A percentile compares a stretch with the other conserved stretches of the same genome.
Conservation (phyloP, 2,329 filamentous ascomycete genomes). For the Mycocentrospora acerina region DNA sequence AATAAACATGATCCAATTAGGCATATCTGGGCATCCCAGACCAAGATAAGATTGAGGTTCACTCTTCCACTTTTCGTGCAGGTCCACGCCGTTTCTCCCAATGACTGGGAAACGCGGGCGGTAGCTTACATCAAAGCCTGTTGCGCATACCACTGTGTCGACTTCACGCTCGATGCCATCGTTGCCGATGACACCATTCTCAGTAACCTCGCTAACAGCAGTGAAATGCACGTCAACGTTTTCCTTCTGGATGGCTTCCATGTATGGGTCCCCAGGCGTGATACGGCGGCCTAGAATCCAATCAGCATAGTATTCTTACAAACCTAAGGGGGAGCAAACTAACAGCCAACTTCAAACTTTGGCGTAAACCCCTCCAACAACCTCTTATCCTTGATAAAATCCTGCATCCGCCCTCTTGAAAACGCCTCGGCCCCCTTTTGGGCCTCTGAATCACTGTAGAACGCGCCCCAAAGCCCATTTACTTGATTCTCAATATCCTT, state of each 20-base stretch:
- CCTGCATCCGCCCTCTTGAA: slow-evolving; percentile 49
- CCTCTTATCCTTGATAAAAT: slow-evolving; percentile 54
- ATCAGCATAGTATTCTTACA: not conserved
- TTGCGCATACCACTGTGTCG: slow-evolving; percentile 50
- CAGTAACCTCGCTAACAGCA: slow-evolving; percentile 47
- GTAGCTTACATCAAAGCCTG: slow-evolving; percentile 50
- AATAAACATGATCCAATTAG: slow-evolving; percentile 47
- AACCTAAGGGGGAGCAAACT: slow-evolving; percentile 1
- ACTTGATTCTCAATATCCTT: slow-evolving; percentile 51
- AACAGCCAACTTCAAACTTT: slow-evolving; percentile 49
- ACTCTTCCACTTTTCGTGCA: slow-evolving; percentile 45
- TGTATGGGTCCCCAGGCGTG: slow-evolving; percentile 54
- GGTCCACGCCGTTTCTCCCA: slow-evolving; percentile 43
- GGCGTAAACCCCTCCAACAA: slow-evolving; percentile 52
- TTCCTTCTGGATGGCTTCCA: slow-evolving; percentile 52
- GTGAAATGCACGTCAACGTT: slow-evolving; percentile 56
- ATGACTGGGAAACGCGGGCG: slow-evolving; percentile 47
- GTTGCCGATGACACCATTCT: slow-evolving; percentile 48
- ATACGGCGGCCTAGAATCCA: slow-evolving; percentile 39
- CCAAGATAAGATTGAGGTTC: slow-evolving; percentile 46
- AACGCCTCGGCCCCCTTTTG: slow-evolving; percentile 44
- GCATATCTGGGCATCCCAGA: slow-evolving; percentile 46
- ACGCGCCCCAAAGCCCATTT: slow-evolving; percentile 51
- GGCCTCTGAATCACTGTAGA: slow-evolving; percentile 46
- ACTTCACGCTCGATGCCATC: slow-evolving; percentile 46